Evolutionary conservation across 2,329 filamentous ascomycete species (phyloP), one percentile per base, ranked within the genome.

Genomic region (Dothistroma septosporum): DNA sequence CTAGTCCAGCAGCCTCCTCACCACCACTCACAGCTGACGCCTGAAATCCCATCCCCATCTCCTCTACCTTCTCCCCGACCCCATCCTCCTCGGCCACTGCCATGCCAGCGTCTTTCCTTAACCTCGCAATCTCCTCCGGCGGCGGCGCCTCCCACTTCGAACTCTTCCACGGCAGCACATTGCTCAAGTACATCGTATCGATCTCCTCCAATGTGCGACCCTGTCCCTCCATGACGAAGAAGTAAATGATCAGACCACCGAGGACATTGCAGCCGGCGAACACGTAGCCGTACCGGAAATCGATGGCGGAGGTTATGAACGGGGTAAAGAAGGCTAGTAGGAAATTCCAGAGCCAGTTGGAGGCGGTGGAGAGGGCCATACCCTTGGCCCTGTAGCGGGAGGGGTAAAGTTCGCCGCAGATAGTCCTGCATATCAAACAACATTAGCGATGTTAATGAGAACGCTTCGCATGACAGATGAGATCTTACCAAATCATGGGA

Each of bases 121-220:
- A 62, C 7, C 63, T 41, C 7, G 59, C 62, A 14, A 72, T 64
- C 41, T 71, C 68, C 57, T 74, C 72, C 37, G 66, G 67, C 46
- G 66, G 65, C 12, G 71, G 70, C 3, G 73, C 66, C 33, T 61
- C 55, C 73, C 73, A 76, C 49, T 71, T 69, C 16, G 64, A 61
- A 9, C 65, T 70, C 53, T 75, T 70, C 69, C 64, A 70, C 14
- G 73, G 73, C 58, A 67, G 31, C 10, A 65, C 63, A 47, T 62
- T 60, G 12, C 55, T 78, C 33, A 90, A 78, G 66, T 91, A 91
- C 87, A 89, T 89, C 55, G 85, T 87, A 68, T 92, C 89, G 58
- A 92, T 87, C 73, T 92, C 88, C 76, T 92, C 90, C 1, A 92
- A 80, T n/a, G 85, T 87, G 8, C 88, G 83, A 55, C 87, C 88